A percentile compares a stretch with the other conserved stretches of the same genome.
Conservation (phyloP, 2,329 filamentous ascomycete genomes). For the Albophoma yamanashiensis region DNA sequence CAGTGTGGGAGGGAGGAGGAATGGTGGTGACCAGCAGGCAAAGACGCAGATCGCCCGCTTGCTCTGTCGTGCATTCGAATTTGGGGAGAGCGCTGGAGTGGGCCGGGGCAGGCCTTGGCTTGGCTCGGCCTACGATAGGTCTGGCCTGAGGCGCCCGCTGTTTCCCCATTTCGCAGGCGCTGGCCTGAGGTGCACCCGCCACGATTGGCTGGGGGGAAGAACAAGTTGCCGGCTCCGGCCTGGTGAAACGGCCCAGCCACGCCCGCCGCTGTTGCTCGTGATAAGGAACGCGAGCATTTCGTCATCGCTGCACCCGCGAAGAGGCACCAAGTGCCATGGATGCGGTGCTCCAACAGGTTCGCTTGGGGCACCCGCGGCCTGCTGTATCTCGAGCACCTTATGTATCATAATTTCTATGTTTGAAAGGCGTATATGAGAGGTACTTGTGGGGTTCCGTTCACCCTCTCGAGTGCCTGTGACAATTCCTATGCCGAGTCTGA, state of each 20-base stretch:
- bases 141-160: background rate
- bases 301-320: background rate
- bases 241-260: background rate
- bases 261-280: background rate
- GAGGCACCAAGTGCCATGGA: too few relatives aligned
- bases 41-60: background rate
- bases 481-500: background rate
- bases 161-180: background rate
- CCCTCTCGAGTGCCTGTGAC: background rate
- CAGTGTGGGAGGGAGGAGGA: background rate
- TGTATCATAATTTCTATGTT: background rate
- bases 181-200: background rate
- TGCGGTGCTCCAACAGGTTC: background rate
- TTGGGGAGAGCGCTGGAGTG: background rate
- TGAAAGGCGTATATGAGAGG: too few relatives aligned
- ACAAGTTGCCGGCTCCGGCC: background rate
- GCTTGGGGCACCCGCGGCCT: background rate
- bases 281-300: background rate
- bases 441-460: too few relatives aligned
- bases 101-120: background rate
- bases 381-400: background rate
- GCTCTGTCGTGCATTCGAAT: background rate
- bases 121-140: background rate
- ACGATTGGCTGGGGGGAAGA: background rate
- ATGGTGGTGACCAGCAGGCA: background rate